Conservation (phyloP, 2,329 filamentous ascomycete genomes). For the Aureobasidium sp. region DNA sequence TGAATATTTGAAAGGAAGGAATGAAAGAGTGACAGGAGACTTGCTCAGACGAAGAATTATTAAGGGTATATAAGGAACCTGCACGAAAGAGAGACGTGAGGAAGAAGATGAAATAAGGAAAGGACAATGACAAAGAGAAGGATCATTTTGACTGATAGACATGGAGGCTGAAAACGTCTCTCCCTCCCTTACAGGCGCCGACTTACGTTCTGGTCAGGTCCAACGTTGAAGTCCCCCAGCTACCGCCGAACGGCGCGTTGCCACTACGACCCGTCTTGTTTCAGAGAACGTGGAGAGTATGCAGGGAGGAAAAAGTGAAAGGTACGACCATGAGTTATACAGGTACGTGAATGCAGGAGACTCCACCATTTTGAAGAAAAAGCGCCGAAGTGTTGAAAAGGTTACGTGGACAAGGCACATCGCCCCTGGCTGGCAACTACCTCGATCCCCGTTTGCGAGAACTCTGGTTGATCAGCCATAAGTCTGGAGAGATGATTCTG, state of each 20-base stretch:
- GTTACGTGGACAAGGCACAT: not conserved
- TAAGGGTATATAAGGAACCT: not conserved
- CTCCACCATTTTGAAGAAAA: no score
- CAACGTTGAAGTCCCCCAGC: not conserved
- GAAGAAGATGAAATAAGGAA: not conserved
- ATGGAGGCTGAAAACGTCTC: not conserved
- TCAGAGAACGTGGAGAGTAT: not conserved
- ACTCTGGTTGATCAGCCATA: no score
- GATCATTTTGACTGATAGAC: constrained; percentile 4
- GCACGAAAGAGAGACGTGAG: not conserved
- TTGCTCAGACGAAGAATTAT: not conserved
- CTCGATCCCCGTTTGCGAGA: no score
- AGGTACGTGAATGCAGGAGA: no score
- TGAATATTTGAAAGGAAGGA: not conserved
- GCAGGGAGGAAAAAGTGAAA: not conserved
- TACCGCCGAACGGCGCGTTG: constrained; percentile 2
- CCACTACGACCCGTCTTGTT: constrained; percentile 4
- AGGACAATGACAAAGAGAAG: not conserved
- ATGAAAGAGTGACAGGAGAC: not conserved
- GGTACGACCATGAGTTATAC: no score
- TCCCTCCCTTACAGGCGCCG: not conserved
- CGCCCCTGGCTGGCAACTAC: no score
- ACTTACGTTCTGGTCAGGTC: not conserved
- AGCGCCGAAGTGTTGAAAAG: no score
- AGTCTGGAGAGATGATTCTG: not conserved